Evolutionary conservation across 1,139 yeast genomes (phyloP).

Genomic region (Suhomyces maxii): DNA sequence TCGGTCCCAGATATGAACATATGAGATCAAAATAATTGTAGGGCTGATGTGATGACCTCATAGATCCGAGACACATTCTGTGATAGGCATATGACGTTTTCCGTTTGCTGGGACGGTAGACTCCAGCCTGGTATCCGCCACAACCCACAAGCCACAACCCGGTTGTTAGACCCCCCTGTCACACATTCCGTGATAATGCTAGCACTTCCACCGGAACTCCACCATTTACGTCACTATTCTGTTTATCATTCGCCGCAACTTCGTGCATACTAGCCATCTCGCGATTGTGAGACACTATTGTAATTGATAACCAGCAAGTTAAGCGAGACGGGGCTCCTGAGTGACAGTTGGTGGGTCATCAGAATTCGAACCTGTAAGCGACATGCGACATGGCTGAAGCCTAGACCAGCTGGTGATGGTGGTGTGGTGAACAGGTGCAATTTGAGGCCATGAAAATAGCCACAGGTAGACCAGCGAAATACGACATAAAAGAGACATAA

Average conservation of each 20-base stretch:
- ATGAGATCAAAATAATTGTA: no score
- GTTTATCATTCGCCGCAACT: background rate
- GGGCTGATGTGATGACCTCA: no score
- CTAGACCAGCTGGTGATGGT: no score
- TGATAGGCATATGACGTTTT: background rate
- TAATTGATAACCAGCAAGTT: background rate
- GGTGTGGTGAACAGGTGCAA: no score
- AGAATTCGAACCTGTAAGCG: background rate
- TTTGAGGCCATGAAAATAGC: no score
- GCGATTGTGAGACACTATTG: background rate
- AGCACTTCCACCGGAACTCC: background rate
- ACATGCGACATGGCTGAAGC: background rate
- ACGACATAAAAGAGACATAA: no score
- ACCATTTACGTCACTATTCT: background rate
- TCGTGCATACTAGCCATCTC: background rate
- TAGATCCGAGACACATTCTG: no score
- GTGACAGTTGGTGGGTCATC: no score
- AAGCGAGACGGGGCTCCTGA: background rate
- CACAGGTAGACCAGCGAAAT: no score
- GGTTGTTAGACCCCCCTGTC: background rate
- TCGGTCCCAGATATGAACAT: no score
- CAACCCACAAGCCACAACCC: background rate
- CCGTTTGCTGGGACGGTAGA: background rate
- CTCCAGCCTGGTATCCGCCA: background rate
- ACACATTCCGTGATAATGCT: background rate